phyloP scores from a whole-genome alignment of 108 stramenopile species.

The Schizochytrium sp. region DNA sequence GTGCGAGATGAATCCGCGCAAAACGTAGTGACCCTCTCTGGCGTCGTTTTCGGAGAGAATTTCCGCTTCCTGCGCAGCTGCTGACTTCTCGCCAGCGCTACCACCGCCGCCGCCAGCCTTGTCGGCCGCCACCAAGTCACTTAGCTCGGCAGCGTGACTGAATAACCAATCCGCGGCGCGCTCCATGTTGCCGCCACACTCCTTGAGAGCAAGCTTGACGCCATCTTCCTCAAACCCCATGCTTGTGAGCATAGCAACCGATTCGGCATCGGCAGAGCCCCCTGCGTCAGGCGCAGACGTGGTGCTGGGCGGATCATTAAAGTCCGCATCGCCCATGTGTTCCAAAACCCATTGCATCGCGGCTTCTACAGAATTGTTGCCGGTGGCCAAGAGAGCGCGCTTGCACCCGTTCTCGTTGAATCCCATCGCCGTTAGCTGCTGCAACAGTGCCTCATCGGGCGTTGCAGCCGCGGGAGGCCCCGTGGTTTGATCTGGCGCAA shows the following conservation, averaged over 20 bases:
- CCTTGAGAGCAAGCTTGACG: conserved; percentile 73
- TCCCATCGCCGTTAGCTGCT: conserved; percentile 91
- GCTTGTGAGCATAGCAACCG: conserved; percentile 71
- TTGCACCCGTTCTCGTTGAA: conserved; percentile 86
- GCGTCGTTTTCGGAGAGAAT: conserved; percentile 30
- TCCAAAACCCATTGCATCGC: conserved; percentile 96
- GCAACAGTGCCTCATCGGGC: conserved; percentile 67
- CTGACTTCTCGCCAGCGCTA: background rate
- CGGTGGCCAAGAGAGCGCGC: conserved; percentile 76
- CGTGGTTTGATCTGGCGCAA: conserved; percentile 22
- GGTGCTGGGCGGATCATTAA: conserved; percentile 72
- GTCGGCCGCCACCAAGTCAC: conserved; percentile 26
- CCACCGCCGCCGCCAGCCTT: conserved; percentile 17
- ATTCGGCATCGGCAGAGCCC: conserved; percentile 48
- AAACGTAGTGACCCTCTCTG: conserved; percentile 73
- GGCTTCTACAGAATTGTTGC: conserved; percentile 73
- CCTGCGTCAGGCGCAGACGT: conserved; percentile 52
- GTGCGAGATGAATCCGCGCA: conserved; percentile 87
- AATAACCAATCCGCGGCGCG: conserved; percentile 96
- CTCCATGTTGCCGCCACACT: conserved; percentile 69
- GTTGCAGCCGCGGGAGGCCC: conserved; percentile 20
- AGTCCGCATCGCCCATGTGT: conserved; percentile 90
- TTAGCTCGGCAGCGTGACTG: conserved; percentile 80
- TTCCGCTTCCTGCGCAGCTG: background rate
- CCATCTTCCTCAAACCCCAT: conserved; percentile 79